Evolutionary conservation across 2,329 filamentous ascomycete genomes (phyloP).

Genomic region (Aspergillus fischeri): DNA sequence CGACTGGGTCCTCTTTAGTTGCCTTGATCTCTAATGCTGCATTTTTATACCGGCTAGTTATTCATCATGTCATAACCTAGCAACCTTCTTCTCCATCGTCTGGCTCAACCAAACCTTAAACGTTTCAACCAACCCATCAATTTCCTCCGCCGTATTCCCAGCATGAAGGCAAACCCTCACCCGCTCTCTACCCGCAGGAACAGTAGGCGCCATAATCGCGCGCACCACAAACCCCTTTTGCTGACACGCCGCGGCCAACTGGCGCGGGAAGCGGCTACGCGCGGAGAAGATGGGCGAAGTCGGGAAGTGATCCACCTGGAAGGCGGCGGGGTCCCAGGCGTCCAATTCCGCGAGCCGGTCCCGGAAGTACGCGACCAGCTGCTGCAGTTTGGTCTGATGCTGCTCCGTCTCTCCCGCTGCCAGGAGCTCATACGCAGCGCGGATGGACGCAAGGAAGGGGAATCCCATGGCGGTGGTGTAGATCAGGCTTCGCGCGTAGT

Average conservation of each 20-base stretch:
- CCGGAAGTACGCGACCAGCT: constrained; percentile 46
- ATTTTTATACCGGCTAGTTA: background rate
- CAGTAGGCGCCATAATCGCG: constrained; percentile 65
- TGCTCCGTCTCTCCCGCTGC: constrained; percentile 45
- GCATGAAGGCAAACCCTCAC: constrained; percentile 66
- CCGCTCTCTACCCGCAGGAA: constrained; percentile 59
- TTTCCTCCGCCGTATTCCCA: constrained; percentile 56
- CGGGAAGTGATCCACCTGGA: constrained; percentile 42
- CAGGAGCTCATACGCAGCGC: constrained; percentile 57
- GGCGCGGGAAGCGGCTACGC: constrained; percentile 55
- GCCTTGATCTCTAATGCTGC: background rate
- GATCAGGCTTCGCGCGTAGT: constrained; percentile 71
- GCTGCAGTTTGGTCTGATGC: constrained; percentile 45
- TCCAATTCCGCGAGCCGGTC: constrained; percentile 40
- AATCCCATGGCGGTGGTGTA: constrained; percentile 69
- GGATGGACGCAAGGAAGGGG: constrained; percentile 57
- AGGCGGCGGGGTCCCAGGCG: constrained; percentile 22
- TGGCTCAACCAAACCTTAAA: constrained; percentile 48
- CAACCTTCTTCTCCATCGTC: background rate
- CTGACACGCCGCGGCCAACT: constrained; percentile 59
- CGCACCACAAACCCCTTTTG: constrained; percentile 56
- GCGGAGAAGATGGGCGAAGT: constrained; percentile 63
- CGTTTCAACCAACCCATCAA: constrained; percentile 50
- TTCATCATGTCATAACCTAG: constrained; percentile 3
- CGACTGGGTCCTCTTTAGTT: too few species aligned